Evolutionary conservation across 208 protist genomes (phyloP), one percentile per base, ranked within the genome.

Genomic region (Leishmania guyanensis): DNA sequence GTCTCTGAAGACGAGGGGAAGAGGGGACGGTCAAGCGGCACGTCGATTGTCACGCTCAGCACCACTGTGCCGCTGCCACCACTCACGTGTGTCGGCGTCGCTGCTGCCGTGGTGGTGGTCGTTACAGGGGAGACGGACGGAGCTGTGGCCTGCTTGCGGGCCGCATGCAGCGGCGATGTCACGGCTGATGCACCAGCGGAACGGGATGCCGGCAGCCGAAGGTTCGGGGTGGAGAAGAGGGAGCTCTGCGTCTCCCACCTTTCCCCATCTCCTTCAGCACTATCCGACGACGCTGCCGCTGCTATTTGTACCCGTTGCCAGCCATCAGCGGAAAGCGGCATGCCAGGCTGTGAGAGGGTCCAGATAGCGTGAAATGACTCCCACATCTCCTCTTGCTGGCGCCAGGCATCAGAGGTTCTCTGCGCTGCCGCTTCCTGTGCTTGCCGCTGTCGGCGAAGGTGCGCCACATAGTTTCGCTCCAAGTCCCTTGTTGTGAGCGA

Each of bases 341-440:
- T 90, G 36, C 87, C 88, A 22, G 78, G 81, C 54, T 89, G 83
- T 43, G 90, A 92, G 46, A 95, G 84, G 0, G 79, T 77, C 89
- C 90, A 96, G 33, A 90, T 69, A 9, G 86, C 82, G 80, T 96
- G 93, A 73, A 96, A 92, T 12, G 86, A 88, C 29, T 80, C 46
- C 77, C 86, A 83, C 29, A 62, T 80, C 29, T 87, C 82, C 26
- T 86, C 73, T 54, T 75, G 39, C 69, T 26, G 74, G 43, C 54
- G 72, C 82, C 71, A 76, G 71, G 46, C 77, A 20, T 73, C 80
- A 1, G 14, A 81, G 26, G 50, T 64, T 14, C 76, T 66, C 80
- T 79, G 65, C 60, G 53, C 43, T 6, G 72, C 79, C 6, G 53
- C 77, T 48, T 76, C 84, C 17, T 78, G 62, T 53, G 83, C 77